These are phyloP conservation scores for Exophiala oligosperma DNA, from an alignment of 2,329 filamentous ascomycete genomes.

Conservation along the genomic window DNA sequence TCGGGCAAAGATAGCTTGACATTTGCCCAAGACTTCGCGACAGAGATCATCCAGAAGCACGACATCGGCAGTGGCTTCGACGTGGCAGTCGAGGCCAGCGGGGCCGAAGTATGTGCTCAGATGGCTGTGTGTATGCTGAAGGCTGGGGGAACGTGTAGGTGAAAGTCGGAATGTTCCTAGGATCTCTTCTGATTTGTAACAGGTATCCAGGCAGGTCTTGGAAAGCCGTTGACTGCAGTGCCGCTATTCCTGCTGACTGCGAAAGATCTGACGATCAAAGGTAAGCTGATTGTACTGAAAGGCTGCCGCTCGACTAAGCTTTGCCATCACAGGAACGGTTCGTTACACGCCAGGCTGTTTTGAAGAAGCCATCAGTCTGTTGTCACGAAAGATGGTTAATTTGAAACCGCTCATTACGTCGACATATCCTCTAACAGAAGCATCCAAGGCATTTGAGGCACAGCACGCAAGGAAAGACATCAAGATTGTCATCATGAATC, in stretches of 20 bases:
- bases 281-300: not conserved
- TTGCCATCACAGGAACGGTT: not conserved
- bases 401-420: not conserved
- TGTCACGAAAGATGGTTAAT: not conserved
- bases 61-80: conserved; percentile 2
- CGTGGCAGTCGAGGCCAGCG: conserved; percentile 1
- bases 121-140: not conserved
- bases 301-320: not conserved
- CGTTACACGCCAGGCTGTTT: conserved; percentile 6
- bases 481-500: too few species aligned
- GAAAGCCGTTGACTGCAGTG: too few species aligned
- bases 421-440: too few species aligned
- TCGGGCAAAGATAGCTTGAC: too few species aligned
- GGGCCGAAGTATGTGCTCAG: conserved; percentile 2
- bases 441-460: too few species aligned
- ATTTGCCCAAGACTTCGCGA: not conserved
- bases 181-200: too few species aligned
- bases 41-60: not conserved
- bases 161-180: too few species aligned
- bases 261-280: too few species aligned
- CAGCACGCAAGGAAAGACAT: too few species aligned
- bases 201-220: conserved; percentile 2
- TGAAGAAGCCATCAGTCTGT: conserved; percentile 5
- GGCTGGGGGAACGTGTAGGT: not conserved
- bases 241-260: too few species aligned